phyloP scores from a whole-genome alignment of 129 eudicot genomes.

The Lactuca saligna region DNA sequence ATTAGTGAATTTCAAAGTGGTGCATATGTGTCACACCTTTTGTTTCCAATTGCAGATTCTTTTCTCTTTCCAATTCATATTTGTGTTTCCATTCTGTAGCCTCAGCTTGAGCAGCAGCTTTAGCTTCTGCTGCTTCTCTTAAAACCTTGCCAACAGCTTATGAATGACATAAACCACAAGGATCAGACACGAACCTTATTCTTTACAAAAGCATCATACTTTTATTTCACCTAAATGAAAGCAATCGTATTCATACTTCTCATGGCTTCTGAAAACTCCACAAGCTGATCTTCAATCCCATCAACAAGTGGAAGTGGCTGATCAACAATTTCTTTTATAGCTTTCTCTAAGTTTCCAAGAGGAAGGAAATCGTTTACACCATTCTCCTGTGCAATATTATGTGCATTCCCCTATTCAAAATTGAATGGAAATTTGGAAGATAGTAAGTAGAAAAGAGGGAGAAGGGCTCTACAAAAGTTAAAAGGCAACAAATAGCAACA shows the following conservation, averaged over 20 bases:
- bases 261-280: slow-evolving; percentile 95
- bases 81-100: slow-evolving; percentile 99
- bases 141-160: slow-evolving; percentile 89
- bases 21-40: slow-evolving; percentile 50
- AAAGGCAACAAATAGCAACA: no score
- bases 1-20: background rate
- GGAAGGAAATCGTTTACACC: slow-evolving; percentile 53
- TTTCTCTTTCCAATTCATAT: slow-evolving; percentile 75
- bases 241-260: slow-evolving; percentile 54
- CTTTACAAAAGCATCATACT: background rate
- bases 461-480: background rate
- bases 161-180: slow-evolving; percentile 13
- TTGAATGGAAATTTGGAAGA: background rate
- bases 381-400: slow-evolving; percentile 54
- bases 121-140: slow-evolving; percentile 81
- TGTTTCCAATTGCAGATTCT: slow-evolving; percentile 64
- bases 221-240: slow-evolving; percentile 3
- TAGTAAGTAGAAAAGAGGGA: background rate
- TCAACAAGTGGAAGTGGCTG: slow-evolving; percentile 70
- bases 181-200: slow-evolving; percentile 2
- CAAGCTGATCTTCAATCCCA: slow-evolving; percentile 81
- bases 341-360: slow-evolving; percentile 62
- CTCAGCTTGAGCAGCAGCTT: slow-evolving; percentile 96
- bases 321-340: slow-evolving; percentile 62
- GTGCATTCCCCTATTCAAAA: slow-evolving; percentile 43